phyloP scores from a whole-genome alignment of 2,329 filamentous ascomycete species.

The Leptoxyphium fumago region DNA sequence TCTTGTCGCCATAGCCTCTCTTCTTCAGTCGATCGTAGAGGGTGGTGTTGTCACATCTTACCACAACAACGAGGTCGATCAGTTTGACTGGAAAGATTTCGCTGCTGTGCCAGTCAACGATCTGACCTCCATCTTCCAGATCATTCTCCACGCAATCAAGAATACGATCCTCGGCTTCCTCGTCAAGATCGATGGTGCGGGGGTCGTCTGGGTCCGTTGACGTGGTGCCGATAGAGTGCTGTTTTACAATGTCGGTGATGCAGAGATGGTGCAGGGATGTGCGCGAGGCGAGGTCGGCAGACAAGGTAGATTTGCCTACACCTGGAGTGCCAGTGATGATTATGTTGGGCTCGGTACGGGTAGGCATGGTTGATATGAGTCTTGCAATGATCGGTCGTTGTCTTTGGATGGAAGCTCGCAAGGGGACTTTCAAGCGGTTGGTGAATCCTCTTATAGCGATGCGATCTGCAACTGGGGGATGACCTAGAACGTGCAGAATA shows the following conservation, averaged over 20 bases:
- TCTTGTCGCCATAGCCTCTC: constrained; percentile 68
- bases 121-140: constrained; percentile 60
- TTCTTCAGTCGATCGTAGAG: constrained; percentile 72
- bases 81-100: constrained; percentile 85
- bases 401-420: too few relatives aligned
- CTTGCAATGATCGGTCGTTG: too few relatives aligned
- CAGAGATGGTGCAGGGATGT: constrained; percentile 70
- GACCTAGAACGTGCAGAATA: too few relatives aligned
- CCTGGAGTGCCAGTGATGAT: constrained; percentile 92
- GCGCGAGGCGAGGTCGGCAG: constrained; percentile 61
- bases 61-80: constrained; percentile 88
- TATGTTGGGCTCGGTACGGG: constrained; percentile 57
- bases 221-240: constrained; percentile 71
- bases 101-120: constrained; percentile 97
- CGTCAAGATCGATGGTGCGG: constrained; percentile 84
- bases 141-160: constrained; percentile 81
- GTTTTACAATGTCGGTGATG: constrained; percentile 85
- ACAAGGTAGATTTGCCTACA: constrained; percentile 89
- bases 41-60: constrained; percentile 64
- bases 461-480: too few relatives aligned
- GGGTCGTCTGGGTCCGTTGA: constrained; percentile 60
- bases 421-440: too few relatives aligned
- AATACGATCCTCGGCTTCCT: constrained; percentile 52
- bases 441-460: too few relatives aligned
- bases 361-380: constrained; percentile 1